Evolutionary conservation across 2,329 filamentous ascomycete species (phyloP), one percentile per base, ranked within the genome.

Genomic region (Pseudohalonectria lignicola): DNA sequence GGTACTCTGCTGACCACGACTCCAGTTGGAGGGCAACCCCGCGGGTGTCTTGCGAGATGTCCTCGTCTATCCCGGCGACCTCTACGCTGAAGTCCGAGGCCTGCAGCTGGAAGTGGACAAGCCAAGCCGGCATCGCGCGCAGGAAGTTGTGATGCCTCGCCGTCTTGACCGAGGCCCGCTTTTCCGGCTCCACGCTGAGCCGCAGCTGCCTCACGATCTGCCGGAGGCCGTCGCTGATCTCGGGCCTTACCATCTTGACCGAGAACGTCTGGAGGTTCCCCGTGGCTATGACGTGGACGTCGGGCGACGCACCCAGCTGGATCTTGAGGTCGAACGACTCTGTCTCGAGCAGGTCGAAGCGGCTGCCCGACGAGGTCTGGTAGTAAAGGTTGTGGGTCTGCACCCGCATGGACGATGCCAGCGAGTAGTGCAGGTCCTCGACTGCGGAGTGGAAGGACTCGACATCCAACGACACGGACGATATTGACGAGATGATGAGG

Each of bases 381-480:
- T 98, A 98, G 57, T 96, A 98, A 1, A 98, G 70, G 46, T 86
- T 76, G 54, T 95, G 87, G 1, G 86, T 84, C 44, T 90, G 81
- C 41, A 96, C 66, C 33, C 92, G 74, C 54, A 93, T 78, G 4
- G 84, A 82, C 1, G 87, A 86, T 12, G 79, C 78, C 1, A 98
- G 64, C 5, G 84, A 86, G 58, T 98, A 98, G 53, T 95, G 84
- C 4, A 87, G 64, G 25, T 93, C 83, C 41, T 84, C 84, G 26
- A 86, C 76, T 0, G 82, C 69, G 3, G 86, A 92, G 60, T 98
- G 92, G n/a, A 87, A 94, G 1, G 92, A 94, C 53, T 98, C 92
- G 34, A 94, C 72, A 51, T 98, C 92, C 17, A 96, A 64, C 0
- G 90, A 94, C 28, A 96, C 77, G 0, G 90, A 94, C 0, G 93